Percentiles rank a stretch among this genome's conserved stretches.
phyloP scores from a whole-genome alignment of 352 stramenopile species.

The Globisporangium abappressorium region DNA sequence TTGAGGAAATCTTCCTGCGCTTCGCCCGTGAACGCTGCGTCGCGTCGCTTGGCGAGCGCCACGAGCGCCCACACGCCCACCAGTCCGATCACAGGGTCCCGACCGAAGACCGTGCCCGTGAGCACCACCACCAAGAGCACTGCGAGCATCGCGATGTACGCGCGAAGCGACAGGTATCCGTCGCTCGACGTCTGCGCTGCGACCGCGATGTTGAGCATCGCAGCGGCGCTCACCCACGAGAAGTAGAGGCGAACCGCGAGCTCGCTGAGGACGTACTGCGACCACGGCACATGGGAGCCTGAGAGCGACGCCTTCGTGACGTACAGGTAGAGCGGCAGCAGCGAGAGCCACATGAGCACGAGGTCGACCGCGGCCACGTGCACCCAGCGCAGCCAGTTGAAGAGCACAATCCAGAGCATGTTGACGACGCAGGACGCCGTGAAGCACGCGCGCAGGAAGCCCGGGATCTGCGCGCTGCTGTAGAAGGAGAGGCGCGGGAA shows the following conservation, averaged over 20 bases:
- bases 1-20: slow-evolving; percentile 28
- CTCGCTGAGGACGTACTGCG: slow-evolving; percentile 54
- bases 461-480: slow-evolving; percentile 2
- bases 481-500: slow-evolving; percentile 20
- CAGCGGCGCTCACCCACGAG: slow-evolving; percentile 53
- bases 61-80: slow-evolving; percentile 53
- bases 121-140: slow-evolving; percentile 39
- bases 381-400: slow-evolving; percentile 30
- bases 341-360: slow-evolving; percentile 50
- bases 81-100: slow-evolving; percentile 50
- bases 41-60: slow-evolving; percentile 41
- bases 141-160: slow-evolving; percentile 45
- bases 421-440: slow-evolving; percentile 17
- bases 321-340: slow-evolving; percentile 64
- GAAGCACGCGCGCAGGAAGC: slow-evolving; percentile 20
- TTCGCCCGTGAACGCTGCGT: slow-evolving; percentile 20
- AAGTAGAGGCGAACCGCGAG: slow-evolving; percentile 65
- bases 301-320: slow-evolving; percentile 34
- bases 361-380: slow-evolving; percentile 39
- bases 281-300: slow-evolving; percentile 35
- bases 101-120: slow-evolving; percentile 36
- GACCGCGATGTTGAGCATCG: slow-evolving; percentile 53
- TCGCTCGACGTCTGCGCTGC: slow-evolving; percentile 32
- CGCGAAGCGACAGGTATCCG: slow-evolving; percentile 35
- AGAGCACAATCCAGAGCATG: slow-evolving; percentile 20